A percentile compares a stretch with the other conserved stretches of the same genome.
Conservation (phyloP, 352 stramenopile species). For the Elongisporangium anandrum region DNA sequence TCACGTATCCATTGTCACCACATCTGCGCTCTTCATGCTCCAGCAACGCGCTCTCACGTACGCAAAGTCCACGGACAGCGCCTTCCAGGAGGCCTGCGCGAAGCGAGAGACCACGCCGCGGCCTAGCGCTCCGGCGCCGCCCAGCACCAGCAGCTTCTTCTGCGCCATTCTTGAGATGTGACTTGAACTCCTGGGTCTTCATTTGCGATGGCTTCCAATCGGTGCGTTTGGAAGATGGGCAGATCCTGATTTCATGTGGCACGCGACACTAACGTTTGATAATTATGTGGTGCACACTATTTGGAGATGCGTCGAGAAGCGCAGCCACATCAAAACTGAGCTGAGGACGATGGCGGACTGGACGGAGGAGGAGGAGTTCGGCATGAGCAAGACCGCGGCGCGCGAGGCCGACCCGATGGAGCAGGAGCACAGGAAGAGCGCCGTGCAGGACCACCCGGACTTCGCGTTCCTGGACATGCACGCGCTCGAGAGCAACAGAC, state of each 20-base stretch:
- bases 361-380: constrained; percentile 61
- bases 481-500: constrained; percentile 12
- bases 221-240: background rate
- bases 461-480: constrained; percentile 47
- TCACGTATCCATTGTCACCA: background rate
- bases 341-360: background rate
- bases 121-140: constrained; percentile 68
- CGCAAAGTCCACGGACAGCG: constrained; percentile 69
- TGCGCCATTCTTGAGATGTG: constrained; percentile 10
- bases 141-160: constrained; percentile 75
- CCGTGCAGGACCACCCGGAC: constrained; percentile 65
- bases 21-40: background rate
- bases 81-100: constrained; percentile 50
- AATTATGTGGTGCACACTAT: background rate
- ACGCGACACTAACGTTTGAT: background rate
- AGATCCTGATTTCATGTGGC: background rate
- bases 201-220: background rate
- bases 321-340: background rate
- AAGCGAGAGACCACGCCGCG: constrained; percentile 65
- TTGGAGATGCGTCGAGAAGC: background rate
- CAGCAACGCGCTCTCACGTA: constrained; percentile 11
- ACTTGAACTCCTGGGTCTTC: background rate
- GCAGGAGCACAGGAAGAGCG: constrained; percentile 28
- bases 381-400: constrained; percentile 47
- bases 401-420: constrained; percentile 69